Evolutionary conservation across 441 rosid species (phyloP), one percentile per base, ranked within the genome.

Genomic region (Euphorbia corollata): DNA sequence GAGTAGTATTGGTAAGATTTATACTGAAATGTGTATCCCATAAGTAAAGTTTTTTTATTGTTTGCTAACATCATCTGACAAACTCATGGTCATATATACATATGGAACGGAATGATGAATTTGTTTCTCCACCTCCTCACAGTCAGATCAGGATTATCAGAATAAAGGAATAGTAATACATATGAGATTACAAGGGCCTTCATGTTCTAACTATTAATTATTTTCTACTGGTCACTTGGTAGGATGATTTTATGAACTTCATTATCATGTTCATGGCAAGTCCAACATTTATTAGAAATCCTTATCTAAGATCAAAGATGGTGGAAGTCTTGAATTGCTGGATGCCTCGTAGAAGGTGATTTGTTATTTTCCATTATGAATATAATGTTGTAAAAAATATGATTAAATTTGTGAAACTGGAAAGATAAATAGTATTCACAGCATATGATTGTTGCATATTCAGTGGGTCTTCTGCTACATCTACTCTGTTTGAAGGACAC

Each of bases 171-270:
- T 54, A 54, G 58, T 4, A 54, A 18, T 51, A 51, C 11, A 51
- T 51, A 51, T n/a, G 56, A 51, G 23, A 18, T n/a, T 54, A 8
- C 10, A 54, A 19, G 10, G 27, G 12, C 27, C 30, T 19, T 8
- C 23, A 54, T 54, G 0, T 20, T 20, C 58, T 41, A 69, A 6
- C 58, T 39, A 18, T 47, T 50, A 15, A 36, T 75, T 18, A 63
- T 55, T 50, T 32, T 32, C 34, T 30, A 38, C 60, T 48, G 34
- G 47, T 73, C 73, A 56, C 70, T 83, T 71, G 75, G 68, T 83
- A 95, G 99, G 98, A 94, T 64, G 99, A 91, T 80, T 95, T 88
- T 82, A 87, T 95, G 97, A 91, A 95, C 80, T 92, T 95, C 80
- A 90, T 92, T 45, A 95, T 95, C 71, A 95, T 95, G 97, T 92